Evolutionary conservation across 2,329 filamentous ascomycete species (phyloP), one percentile per base, ranked within the genome.

Genomic region (Trichoderma sp.): DNA sequence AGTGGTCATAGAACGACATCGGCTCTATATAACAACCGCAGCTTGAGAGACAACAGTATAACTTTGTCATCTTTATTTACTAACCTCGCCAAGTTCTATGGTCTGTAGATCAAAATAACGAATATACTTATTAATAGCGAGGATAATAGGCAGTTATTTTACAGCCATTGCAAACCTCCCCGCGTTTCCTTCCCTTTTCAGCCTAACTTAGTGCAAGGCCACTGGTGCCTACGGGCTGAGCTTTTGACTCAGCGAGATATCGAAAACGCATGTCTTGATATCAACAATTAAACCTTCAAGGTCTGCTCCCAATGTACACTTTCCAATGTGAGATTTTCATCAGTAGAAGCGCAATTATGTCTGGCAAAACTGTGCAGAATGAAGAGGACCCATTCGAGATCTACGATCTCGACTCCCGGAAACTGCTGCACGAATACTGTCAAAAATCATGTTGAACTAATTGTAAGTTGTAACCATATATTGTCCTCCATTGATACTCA

Each of bases 201-300:
- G 37, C 24, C 58, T 60, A 49, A 60, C 2, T 49, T 13, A 43
- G 18, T 6, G 3, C 4, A 14, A 1, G 28, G 37, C 37, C 18
- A 39, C n/a, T 21, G 58, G 18, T 60, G 58, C 58, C 58, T 60
- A 13, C 37, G 18, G 58, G 58, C 58, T 60, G 58, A 60, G 16
- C 4, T 32, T 21, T 60, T 49, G 58, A 46, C 37, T 60, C 58
- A 60, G n/a, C 37, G 14, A 43, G 21, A 59, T 30, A 30, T 14
- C 5, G 6, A 5, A 18, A 10, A 43, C 39, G 18, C 39, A 43
- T 7, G 37, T 39, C 18, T 16, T 39, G 16, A 10, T 43, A n/a
- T n/a, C 39, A n/a, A 18, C 6, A 60, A 21, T 32, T 60, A 60
- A 60, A 28, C 11, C 13, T 49, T 18, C 18, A 2, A 43, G 18